These are phyloP conservation scores for Suhomyces coccinellae DNA, from an alignment of 1,139 yeast species.

Conservation along the genomic window DNA sequence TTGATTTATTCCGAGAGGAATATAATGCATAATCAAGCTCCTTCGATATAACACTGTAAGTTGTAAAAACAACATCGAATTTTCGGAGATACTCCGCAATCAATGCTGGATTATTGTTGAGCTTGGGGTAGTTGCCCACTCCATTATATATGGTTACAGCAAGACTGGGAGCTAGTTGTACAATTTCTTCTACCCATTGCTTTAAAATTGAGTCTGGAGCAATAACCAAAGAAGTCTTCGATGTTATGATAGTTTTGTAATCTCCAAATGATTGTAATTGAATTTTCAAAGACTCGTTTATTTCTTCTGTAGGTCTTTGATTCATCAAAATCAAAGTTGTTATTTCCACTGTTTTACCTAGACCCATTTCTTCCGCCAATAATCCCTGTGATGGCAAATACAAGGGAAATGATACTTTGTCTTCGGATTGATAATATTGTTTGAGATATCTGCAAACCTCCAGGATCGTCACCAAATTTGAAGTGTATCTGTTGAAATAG, in stretches of 20 bases:
- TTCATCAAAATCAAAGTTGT: conserved; percentile 64
- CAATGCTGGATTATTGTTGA: conserved; percentile 41
- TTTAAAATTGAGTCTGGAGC: conserved; percentile 80
- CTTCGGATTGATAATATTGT: conserved; percentile 19
- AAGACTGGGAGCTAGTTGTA: conserved; percentile 55
- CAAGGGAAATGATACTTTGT: conserved; percentile 15
- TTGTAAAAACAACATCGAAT: conserved; percentile 80
- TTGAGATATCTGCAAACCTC: conserved; percentile 30
- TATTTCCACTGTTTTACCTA: conserved; percentile 90
- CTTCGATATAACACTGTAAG: conserved; percentile 66
- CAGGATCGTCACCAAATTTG: conserved; percentile 41
- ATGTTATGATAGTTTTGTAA: conserved; percentile 47
- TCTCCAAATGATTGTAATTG: conserved; percentile 37
- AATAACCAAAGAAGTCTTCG: conserved; percentile 75
- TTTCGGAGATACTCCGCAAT: conserved; percentile 49
- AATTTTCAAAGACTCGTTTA: conserved; percentile 38
- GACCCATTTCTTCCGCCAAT: conserved; percentile 93
- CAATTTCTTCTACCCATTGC: conserved; percentile 83
- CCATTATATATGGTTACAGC: conserved; percentile 68
- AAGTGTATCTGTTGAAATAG: conserved; percentile 55
- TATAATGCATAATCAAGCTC: conserved; percentile 84
- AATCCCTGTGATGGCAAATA: conserved; percentile 60
- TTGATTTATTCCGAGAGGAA: conserved; percentile 58
- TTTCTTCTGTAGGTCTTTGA: conserved; percentile 48
- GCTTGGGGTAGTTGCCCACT: conserved; percentile 46